A percentile compares a stretch with the other conserved stretches of the same genome.
These are phyloP conservation scores for Metschnikowia anglica DNA, from an alignment of 805 yeast species.

Conservation along the genomic window DNA sequence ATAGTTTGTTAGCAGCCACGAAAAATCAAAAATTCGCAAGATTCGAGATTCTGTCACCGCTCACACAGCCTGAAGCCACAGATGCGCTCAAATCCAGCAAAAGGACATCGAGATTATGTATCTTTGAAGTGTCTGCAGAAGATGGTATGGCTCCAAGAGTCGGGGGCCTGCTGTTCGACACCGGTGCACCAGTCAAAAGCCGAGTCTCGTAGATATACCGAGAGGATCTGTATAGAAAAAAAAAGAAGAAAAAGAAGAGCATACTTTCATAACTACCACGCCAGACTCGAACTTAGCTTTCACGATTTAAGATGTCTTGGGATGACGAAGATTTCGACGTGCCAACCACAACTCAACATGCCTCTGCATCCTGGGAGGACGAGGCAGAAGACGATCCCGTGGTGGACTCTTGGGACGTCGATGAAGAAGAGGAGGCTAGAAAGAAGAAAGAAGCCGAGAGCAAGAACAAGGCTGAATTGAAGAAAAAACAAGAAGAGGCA, in stretches of 20 bases:
- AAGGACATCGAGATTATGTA: no score
- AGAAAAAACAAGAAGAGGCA: slow-evolving; percentile 43
- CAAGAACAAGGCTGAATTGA: slow-evolving; percentile 45
- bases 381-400: slow-evolving; percentile 78
- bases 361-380: slow-evolving; percentile 77
- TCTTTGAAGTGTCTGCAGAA: no score
- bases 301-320: slow-evolving; percentile 43
- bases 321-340: slow-evolving; percentile 92
- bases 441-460: slow-evolving; percentile 45
- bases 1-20: no score
- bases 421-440: slow-evolving; percentile 64
- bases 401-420: slow-evolving; percentile 84
- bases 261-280: neutral
- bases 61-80: no score
- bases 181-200: slow-evolving; percentile 15
- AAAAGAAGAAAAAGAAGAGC: neutral
- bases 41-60: no score
- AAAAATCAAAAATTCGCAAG: no score
- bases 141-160: no score
- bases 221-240: slow-evolving; percentile 1
- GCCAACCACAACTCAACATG: slow-evolving; percentile 47
- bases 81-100: no score
- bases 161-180: neutral
- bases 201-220: slow-evolving; percentile 8
- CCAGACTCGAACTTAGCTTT: neutral